Percentiles rank a stretch among this genome's conserved stretches.
Conservation (phyloP, 208 protist genomes). For the Zelonia costaricensis region DNA sequence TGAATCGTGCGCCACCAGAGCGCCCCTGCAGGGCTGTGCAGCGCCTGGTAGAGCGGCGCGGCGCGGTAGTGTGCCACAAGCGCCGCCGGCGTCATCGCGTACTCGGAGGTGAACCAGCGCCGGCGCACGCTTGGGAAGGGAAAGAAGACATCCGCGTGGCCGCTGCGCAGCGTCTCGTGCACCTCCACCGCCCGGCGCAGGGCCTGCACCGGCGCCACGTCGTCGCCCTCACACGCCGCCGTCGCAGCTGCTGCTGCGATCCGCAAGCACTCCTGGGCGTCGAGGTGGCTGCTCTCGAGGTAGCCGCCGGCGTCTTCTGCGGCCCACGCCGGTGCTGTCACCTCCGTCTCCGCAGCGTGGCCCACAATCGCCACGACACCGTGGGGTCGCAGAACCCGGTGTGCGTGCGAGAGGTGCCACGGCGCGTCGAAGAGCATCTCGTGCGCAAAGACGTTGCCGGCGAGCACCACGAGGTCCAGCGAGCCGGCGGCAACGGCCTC, state of each 20-base stretch:
- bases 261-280: neutral
- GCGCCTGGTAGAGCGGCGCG: conserved; percentile 55
- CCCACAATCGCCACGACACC: conserved; percentile 79
- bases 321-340: conserved; percentile 55
- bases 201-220: neutral
- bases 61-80: conserved; percentile 45
- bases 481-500: conserved; percentile 41
- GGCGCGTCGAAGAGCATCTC: conserved; percentile 80
- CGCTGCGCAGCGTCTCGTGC: conserved; percentile 41
- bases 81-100: conserved; percentile 48
- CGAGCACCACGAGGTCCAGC: conserved; percentile 77
- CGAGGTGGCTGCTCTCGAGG: conserved; percentile 7
- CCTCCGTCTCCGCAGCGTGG: conserved; percentile 23
- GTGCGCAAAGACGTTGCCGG: conserved; percentile 68
- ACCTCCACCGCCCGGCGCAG: conserved; percentile 33
- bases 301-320: conserved; percentile 46
- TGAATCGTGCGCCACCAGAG: conserved; percentile 13
- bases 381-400: conserved; percentile 64
- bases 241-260: neutral
- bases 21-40: conserved; percentile 24
- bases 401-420: conserved; percentile 77
- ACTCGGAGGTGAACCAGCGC: conserved; percentile 74
- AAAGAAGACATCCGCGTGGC: conserved; percentile 77
- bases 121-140: conserved; percentile 69
- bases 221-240: neutral